Base-by-base conservation (phyloP, 768 basidiomycete species). In the Panaeolus papilionaceus region DNA sequence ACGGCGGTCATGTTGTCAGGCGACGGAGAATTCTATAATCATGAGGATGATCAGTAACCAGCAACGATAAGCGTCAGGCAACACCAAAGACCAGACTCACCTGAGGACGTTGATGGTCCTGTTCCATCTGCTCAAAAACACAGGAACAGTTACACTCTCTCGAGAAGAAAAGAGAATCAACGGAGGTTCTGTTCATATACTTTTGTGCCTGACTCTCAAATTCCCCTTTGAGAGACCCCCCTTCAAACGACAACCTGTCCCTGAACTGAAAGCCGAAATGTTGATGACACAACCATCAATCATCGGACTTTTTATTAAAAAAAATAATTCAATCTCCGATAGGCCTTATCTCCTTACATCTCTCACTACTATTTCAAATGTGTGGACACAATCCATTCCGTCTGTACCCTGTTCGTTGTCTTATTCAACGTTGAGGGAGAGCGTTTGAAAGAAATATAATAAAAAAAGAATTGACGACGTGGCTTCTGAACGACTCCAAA, bases 181-280 rank as follows among this genome's bases (percentile, higher is more conserved):
- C n/a, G 7, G 14, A 10, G 54, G 33, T 28, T 33, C 14, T 58
- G 20, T 58, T 58, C 54, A 58, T 58, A 58, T 58, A 58, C 54
- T 58, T 58, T 58, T 33, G 54, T 58, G 54, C 54, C 54, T 58
- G 54, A 58, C 54, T n/a, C 33, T 8, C 33, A 33, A 33, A 33
- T 33, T 33, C 33, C 14, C 45, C 45, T 33, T 58, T 16, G 5
- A 58, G 6, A 58, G 54, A 58, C 54, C 54, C 54, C 54, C 54
- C 54, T 28, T 37, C 12, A 33, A 33, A 33, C 33, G 33, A 33
- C 33, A 33, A 33, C 33, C 33, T 33, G 33, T 33, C 28, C 54
- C 28, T 58, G 47, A 23, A 9, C 42, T 58, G 54, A 58, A 58
- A 58, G 54, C 54, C 54, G 54, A 58, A 58, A 58, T 58, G 54